phyloP scores from a whole-genome alignment of 1,284 basidiomycete genomes.

The Tilletia horrida region DNA sequence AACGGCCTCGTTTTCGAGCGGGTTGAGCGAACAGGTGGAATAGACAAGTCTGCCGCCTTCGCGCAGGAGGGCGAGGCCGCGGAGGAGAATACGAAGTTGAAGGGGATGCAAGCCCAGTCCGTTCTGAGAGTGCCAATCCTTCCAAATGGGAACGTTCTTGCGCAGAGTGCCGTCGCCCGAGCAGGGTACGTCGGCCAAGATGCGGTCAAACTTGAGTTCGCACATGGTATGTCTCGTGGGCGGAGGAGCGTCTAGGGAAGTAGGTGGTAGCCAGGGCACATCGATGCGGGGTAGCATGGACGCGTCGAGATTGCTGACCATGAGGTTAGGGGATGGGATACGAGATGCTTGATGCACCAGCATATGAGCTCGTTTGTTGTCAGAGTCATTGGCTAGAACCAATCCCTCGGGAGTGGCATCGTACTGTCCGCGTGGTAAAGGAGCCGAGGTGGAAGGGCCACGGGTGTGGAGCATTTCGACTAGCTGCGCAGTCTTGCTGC shows the following conservation, averaged over 20 bases:
- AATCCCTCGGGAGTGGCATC: slow-evolving; percentile 62
- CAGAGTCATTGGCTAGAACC: slow-evolving; percentile 83
- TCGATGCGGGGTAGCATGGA: slow-evolving; percentile 67
- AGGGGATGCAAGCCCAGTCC: slow-evolving; percentile 84
- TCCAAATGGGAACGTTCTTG: slow-evolving; percentile 95
- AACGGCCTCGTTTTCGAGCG: slow-evolving; percentile 95
- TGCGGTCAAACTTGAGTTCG: slow-evolving; percentile 78
- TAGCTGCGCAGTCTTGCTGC: slow-evolving; percentile 92
- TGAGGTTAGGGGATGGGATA: slow-evolving; percentile 82
- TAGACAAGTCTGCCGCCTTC: slow-evolving; percentile 87
- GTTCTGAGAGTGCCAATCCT: slow-evolving; percentile 80
- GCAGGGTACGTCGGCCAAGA: slow-evolving; percentile 95
- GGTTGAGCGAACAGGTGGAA: slow-evolving; percentile 96
- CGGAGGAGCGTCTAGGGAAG: not conserved
- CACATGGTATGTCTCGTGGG: not conserved
- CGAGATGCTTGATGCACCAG: slow-evolving; percentile 96
- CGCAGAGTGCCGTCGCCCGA: slow-evolving; percentile 93
- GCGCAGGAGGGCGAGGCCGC: slow-evolving; percentile 85
- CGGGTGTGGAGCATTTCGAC: slow-evolving; percentile 76
- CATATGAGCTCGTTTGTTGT: slow-evolving; percentile 90
- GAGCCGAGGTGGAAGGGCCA: slow-evolving; percentile 29
- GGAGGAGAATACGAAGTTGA: slow-evolving; percentile 84
- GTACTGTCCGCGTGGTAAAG: slow-evolving; percentile 40
- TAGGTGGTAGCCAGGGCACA: slow-evolving; percentile 33
- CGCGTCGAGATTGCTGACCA: slow-evolving; percentile 95